phyloP scores from a whole-genome alignment of 2,329 filamentous ascomycete species.

The Neofusicoccum umdonicola region DNA sequence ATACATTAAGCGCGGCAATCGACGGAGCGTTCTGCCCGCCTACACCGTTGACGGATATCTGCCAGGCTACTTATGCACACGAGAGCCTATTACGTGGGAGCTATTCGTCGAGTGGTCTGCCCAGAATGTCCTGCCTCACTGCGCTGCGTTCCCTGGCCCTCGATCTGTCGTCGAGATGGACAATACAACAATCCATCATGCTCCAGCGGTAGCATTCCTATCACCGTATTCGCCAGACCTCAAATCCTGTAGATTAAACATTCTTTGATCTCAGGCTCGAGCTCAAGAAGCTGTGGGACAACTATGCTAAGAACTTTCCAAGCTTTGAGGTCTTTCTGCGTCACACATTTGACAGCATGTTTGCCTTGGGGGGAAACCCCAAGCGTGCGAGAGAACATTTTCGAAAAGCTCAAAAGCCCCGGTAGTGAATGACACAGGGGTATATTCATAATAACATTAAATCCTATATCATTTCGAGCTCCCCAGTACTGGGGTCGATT shows the following conservation, averaged over 20 bases:
- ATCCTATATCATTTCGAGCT: not conserved
- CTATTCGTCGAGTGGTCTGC: constrained; percentile 13
- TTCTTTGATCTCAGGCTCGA: not conserved
- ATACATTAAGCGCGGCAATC: not conserved
- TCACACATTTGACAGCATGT: not conserved
- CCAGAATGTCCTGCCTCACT: constrained; percentile 8
- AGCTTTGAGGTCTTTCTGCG: not conserved
- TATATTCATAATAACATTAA: not conserved
- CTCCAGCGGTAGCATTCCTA: not conserved
- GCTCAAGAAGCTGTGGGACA: not conserved
- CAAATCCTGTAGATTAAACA: not conserved
- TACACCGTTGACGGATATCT: constrained; percentile 16
- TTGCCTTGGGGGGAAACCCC: not conserved
- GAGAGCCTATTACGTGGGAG: constrained; percentile 1
- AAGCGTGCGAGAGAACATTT: not conserved
- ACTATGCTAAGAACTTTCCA: not conserved
- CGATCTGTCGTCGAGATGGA: constrained; percentile 15
- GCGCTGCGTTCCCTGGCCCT: constrained; percentile 7
- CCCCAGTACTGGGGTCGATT: too few relatives aligned
- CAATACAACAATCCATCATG: constrained; percentile 8
- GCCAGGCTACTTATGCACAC: not conserved
- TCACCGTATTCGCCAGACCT: not conserved
- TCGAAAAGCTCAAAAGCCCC: not conserved
- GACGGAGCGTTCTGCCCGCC: constrained; percentile 14
- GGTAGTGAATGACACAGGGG: not conserved